phyloP scores from a whole-genome alignment of 2,329 filamentous ascomycete species.

The Penicillium sumatraense region DNA sequence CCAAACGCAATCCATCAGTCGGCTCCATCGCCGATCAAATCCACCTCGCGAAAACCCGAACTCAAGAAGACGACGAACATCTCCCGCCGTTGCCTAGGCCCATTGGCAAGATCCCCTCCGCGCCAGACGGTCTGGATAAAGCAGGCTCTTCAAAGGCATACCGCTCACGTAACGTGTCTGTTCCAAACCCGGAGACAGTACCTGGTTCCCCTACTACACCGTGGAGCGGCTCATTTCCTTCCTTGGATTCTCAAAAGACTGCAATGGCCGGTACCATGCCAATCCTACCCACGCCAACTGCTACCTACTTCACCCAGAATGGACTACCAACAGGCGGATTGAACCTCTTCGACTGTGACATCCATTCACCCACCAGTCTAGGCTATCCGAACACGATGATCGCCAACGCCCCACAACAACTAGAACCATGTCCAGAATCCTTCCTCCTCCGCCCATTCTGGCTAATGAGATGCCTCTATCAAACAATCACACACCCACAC shows the following conservation, averaged over 20 bases:
- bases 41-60: slow-evolving; percentile 48
- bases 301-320: slow-evolving; percentile 61
- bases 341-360: slow-evolving; percentile 81
- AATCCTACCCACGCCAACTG: slow-evolving; percentile 69
- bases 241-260: slow-evolving; percentile 50
- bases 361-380: slow-evolving; percentile 69
- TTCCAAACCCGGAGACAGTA: slow-evolving; percentile 62
- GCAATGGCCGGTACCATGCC: slow-evolving; percentile 61
- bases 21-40: slow-evolving; percentile 45
- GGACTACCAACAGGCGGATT: slow-evolving; percentile 68
- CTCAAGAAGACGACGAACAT: slow-evolving; percentile 48
- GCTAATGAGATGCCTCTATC: slow-evolving; percentile 93
- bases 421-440: slow-evolving; percentile 91
- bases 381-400: slow-evolving; percentile 68
- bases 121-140: slow-evolving; percentile 59
- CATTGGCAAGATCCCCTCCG: slow-evolving; percentile 46
- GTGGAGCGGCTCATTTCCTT: slow-evolving; percentile 68
- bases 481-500: slow-evolving; percentile 86
- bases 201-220: slow-evolving; percentile 77
- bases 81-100: slow-evolving; percentile 40
- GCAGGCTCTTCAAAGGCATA: slow-evolving; percentile 73
- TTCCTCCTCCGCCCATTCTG: slow-evolving; percentile 93
- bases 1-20: slow-evolving; percentile 38
- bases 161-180: slow-evolving; percentile 74
- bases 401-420: slow-evolving; percentile 70